Evolutionary conservation across 495 filamentous ascomycete species (phyloP).

Genomic region (Penicillium angulare): DNA sequence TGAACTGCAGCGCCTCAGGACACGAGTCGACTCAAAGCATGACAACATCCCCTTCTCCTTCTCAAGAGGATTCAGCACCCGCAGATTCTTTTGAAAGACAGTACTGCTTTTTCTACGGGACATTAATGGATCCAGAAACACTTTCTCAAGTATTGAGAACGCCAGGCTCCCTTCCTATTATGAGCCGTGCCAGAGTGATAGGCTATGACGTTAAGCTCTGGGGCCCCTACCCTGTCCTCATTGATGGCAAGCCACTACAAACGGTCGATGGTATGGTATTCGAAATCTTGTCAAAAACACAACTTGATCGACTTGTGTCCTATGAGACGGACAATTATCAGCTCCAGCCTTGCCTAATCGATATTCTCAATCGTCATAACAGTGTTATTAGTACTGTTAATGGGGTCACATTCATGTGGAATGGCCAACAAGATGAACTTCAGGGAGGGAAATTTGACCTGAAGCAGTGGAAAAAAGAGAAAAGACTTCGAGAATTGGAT

Average conservation of each 20-base stretch:
- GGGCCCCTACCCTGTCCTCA: constrained; percentile 12
- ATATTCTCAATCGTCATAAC: constrained; percentile 7
- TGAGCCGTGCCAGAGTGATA: constrained; percentile 11
- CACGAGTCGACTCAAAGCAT: background rate
- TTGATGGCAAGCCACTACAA: constrained; percentile 4
- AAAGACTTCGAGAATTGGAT: constrained; percentile 2
- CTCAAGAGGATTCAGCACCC: too few relatives aligned
- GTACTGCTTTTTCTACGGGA: constrained; percentile 16
- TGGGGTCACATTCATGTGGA: constrained; percentile 15
- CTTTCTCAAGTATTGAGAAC: constrained; percentile 3
- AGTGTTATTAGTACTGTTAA: constrained; percentile 5
- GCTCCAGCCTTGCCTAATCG: constrained; percentile 9
- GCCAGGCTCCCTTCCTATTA: background rate
- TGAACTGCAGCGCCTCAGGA: constrained; percentile 1
- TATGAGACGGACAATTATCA: constrained; percentile 15
- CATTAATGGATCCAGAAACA: constrained; percentile 9
- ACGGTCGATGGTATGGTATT: constrained; percentile 7
- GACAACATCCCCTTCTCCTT: background rate
- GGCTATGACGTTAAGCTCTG: constrained; percentile 13
- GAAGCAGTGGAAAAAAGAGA: constrained; percentile 14
- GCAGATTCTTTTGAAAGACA: constrained; percentile 7
- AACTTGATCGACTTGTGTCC: constrained; percentile 11
- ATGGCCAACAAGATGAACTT: constrained; percentile 10
- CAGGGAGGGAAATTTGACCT: constrained; percentile 10
- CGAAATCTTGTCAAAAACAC: constrained; percentile 5